Evolutionary conservation across 352 stramenopile genomes (phyloP), one percentile per base, ranked within the genome.

Genomic region (Paralagenidium karlingii): DNA sequence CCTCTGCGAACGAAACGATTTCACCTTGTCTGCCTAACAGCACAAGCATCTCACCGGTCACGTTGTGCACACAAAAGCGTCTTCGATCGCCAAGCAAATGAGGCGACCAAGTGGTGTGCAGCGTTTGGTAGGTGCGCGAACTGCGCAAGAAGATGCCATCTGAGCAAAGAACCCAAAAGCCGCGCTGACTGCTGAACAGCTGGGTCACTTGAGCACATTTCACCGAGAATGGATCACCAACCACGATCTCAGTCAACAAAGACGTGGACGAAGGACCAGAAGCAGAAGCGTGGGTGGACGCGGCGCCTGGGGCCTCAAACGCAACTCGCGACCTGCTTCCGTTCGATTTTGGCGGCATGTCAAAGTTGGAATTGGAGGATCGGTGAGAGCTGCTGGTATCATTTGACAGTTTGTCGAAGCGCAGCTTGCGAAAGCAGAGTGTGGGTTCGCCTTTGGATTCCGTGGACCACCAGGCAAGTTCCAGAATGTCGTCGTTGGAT

Each of bases 401-500:
- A n/a, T n/a, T n/a, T n/a, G n/a, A n/a, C n/a, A n/a, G n/a, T 6
- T 71, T 55, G 32, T 78, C 76, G 49, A 82, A 88, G 43, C 70
- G 64, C 37, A 92, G 36, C 49, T 71, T 63, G 34, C 79, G 74
- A 18, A 80, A 45, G 24, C 71, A 82, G 8, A 92, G 47, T 42
- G 68, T 75, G 3, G 68, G 69, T 15, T 78, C 62, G 10, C 68
- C 42, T 32, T 80, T 77, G 25, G 55, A 57, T 28, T 82, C 71
- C 7, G 59, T 66, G 9, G 70, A 83, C 75, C 70, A 88, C 76
- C 76, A 92, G 32, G 60, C 64, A 18, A 92, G 55, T 39, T 89
- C 75, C 16, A 43, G 60, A n/a, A 41, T 58, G 39, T 53, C 55
- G 18, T 39, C 9, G 18, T 18, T 55, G 59, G 36, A 49, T 51